Percentiles rank a stretch among this genome's conserved stretches.
Evolutionary conservation across 2,329 filamentous ascomycete species (phyloP).

Genomic region (Nothopassalora personata): DNA sequence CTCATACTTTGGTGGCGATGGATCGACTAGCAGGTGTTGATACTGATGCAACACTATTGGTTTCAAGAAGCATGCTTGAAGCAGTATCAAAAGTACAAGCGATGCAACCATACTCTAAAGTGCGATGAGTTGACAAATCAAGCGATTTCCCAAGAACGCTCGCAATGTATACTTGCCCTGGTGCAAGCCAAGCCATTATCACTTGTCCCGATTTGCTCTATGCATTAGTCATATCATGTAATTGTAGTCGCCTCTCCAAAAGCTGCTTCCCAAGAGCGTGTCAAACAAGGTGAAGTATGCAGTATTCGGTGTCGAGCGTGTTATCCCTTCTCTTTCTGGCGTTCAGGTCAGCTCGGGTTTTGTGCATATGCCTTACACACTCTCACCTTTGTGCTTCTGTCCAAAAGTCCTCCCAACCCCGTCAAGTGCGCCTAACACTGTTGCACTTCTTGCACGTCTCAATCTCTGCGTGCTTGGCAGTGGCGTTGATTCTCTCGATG

Average conservation of each 20-base stretch:
- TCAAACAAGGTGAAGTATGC: neutral
- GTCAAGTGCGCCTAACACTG: neutral
- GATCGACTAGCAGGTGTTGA: neutral
- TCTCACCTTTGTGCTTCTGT: neutral
- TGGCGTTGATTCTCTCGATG: neutral
- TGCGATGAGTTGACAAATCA: neutral
- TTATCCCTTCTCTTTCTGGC: neutral
- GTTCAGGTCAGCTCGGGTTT: neutral
- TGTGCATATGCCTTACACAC: neutral
- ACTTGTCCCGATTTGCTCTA: neutral
- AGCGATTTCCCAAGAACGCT: neutral
- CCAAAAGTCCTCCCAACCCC: neutral
- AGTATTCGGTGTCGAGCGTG: neutral
- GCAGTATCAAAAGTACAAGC: neutral
- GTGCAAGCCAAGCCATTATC: neutral
- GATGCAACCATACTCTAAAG: neutral
- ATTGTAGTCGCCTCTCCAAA: neutral
- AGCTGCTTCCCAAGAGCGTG: neutral
- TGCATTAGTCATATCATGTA: neutral
- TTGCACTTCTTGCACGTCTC: conserved; percentile 3
- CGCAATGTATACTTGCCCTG: neutral
- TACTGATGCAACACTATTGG: neutral
- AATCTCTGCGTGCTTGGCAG: neutral
- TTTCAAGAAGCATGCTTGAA: neutral
- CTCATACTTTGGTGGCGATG: too few relatives aligned